These are phyloP conservation scores for Termitomyces sp. DNA, from an alignment of 768 basidiomycete species.

Conservation along the genomic window DNA sequence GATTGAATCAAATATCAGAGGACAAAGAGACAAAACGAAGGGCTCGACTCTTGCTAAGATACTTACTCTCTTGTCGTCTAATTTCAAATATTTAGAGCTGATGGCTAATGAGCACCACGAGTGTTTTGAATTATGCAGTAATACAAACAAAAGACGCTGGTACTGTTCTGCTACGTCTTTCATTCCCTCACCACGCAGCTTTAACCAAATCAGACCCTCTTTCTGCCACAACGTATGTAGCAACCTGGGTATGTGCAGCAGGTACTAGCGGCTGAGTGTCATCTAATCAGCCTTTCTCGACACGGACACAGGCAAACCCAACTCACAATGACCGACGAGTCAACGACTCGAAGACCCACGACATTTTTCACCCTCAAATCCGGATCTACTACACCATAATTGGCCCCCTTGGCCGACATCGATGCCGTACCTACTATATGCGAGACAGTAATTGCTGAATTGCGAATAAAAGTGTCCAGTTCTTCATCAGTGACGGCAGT, in stretches of 20 bases:
- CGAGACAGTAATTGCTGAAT: slow-evolving; percentile 20
- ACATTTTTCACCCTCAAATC: slow-evolving; percentile 32
- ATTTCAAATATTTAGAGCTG: neutral
- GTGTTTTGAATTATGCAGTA: neutral
- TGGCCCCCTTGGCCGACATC: slow-evolving; percentile 24
- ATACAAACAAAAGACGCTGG: neutral
- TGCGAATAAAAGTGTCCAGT: slow-evolving; percentile 21
- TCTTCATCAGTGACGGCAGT: slow-evolving; percentile 24
- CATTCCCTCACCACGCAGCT: slow-evolving; percentile 9
- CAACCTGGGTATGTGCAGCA: slow-evolving; percentile 19
- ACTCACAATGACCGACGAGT: slow-evolving; percentile 30
- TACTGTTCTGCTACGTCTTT: neutral
- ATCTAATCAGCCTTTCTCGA: neutral
- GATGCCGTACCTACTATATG: slow-evolving; percentile 28
- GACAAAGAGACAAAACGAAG: too few species aligned
- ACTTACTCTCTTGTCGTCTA: neutral
- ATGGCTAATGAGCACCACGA: neutral
- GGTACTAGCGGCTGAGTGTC: slow-evolving; percentile 18
- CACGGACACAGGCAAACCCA: neutral
- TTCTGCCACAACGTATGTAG: slow-evolving; percentile 22
- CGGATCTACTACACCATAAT: slow-evolving; percentile 30
- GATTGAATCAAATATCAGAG: too few species aligned
- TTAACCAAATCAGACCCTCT: slow-evolving; percentile 24
- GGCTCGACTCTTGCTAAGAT: too few species aligned
- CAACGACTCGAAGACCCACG: slow-evolving; percentile 30